A percentile compares a stretch with the other conserved stretches of the same genome.
Conservation (phyloP, 306 rosid species). For the Sicyos edulis region DNA sequence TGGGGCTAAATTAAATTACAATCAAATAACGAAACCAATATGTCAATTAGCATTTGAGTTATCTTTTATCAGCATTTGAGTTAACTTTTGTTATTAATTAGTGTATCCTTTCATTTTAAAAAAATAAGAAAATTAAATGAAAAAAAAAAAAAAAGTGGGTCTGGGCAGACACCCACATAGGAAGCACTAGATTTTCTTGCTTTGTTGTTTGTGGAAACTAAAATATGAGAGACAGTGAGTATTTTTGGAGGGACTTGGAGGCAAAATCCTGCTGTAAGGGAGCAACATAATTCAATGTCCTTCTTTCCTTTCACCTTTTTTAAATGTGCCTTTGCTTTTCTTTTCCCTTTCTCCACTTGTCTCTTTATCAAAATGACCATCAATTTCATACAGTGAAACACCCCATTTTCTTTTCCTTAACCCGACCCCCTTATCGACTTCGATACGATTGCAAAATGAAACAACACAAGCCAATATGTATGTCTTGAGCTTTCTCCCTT, state of each 20-base stretch:
- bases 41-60: no score
- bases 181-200: constrained; percentile 13
- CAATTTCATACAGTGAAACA: not conserved
- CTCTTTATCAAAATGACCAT: not conserved
- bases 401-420: no score
- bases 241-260: constrained; percentile 17
- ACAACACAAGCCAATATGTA: no score
- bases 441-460: no score
- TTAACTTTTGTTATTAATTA: not conserved
- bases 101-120: not conserved
- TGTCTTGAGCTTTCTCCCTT: no score
- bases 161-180: constrained; percentile 8
- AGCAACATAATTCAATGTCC: not conserved
- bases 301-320: constrained; percentile 2
- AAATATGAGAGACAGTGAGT: constrained; percentile 5
- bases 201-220: constrained; percentile 14
- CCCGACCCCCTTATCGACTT: no score
- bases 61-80: no score
- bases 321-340: no score
- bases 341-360: not conserved
- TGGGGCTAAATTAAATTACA: no score
- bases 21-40: no score
- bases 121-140: no score
- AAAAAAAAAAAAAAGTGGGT: not conserved
- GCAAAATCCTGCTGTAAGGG: constrained; percentile 5